Evolutionary conservation across 2,329 filamentous ascomycete species (phyloP).

Genomic region (Rosellinia necatrix): DNA sequence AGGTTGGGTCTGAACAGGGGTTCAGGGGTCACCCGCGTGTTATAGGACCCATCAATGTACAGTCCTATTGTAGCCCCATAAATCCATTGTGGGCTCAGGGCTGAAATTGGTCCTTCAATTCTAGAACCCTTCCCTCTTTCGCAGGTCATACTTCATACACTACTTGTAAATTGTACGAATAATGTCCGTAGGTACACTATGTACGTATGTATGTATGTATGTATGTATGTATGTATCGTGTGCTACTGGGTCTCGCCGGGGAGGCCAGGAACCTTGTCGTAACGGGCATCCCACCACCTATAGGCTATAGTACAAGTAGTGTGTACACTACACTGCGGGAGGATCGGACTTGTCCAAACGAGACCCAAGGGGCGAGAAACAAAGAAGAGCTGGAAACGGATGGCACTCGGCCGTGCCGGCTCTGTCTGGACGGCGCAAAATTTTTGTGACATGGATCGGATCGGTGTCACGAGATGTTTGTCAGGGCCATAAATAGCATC

Average conservation of each 20-base stretch:
- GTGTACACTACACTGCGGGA: too few species aligned
- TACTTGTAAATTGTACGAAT: too few species aligned
- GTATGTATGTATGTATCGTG: too few species aligned
- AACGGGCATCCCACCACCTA: too few species aligned
- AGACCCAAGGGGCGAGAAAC: slow-evolving; percentile 4
- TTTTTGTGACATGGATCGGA: slow-evolving; percentile 6
- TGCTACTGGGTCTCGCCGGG: too few species aligned
- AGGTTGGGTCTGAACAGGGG: slow-evolving; percentile 15
- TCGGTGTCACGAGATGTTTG: background rate
- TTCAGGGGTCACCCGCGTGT: slow-evolving; percentile 12
- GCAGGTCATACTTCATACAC: too few species aligned
- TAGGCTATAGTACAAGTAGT: too few species aligned
- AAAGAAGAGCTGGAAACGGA: background rate
- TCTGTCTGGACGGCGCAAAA: slow-evolving; percentile 2
- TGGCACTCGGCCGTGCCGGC: slow-evolving; percentile 11
- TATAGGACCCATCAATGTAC: background rate
- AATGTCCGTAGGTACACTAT: background rate
- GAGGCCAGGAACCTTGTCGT: too few species aligned
- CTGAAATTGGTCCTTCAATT: slow-evolving; percentile 11
- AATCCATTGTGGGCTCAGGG: background rate
- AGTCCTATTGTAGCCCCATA: background rate
- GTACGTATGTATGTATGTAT: too few species aligned
- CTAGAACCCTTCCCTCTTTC: slow-evolving; percentile 25
- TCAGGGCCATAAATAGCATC: slow-evolving; percentile 9
- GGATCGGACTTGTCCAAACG: background rate